phyloP scores from a whole-genome alignment of 805 yeast genomes.

The Priceomyces fermenticarens region DNA sequence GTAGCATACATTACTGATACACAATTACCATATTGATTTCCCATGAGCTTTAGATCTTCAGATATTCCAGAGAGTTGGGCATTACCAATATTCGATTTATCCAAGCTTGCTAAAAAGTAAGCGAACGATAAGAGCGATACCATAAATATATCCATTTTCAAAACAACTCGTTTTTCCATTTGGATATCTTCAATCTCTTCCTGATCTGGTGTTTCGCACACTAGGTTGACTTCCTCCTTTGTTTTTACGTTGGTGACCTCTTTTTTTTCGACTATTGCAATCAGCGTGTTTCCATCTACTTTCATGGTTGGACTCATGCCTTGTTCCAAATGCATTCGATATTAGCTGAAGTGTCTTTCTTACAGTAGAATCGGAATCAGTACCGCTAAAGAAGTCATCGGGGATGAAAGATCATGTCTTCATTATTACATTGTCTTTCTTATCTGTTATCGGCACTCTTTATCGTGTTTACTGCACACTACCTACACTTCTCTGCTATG shows the following conservation, averaged over 20 bases:
- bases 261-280: background rate
- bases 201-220: background rate
- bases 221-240: no score
- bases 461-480: no score
- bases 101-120: conserved; percentile 48
- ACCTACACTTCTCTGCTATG: no score
- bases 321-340: no score
- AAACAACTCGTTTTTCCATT: conserved; percentile 1
- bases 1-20: conserved; percentile 48
- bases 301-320: no score
- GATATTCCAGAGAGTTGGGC: conserved; percentile 54
- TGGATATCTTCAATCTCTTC: conserved; percentile 2
- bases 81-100: conserved; percentile 58
- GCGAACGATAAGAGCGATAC: conserved; percentile 2
- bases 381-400: no score
- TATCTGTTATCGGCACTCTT: no score
- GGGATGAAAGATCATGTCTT: no score
- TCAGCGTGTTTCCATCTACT: no score
- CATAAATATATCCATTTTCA: conserved; percentile 2
- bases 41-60: conserved; percentile 34
- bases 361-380: no score
- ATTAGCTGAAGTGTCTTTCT: no score
- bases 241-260: background rate
- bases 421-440: no score
- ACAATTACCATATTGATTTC: conserved; percentile 39